A percentile compares a stretch with the other conserved stretches of the same genome.
These are phyloP conservation scores for Candida fluviatilis DNA, from an alignment of 805 yeast species.

Conservation along the genomic window DNA sequence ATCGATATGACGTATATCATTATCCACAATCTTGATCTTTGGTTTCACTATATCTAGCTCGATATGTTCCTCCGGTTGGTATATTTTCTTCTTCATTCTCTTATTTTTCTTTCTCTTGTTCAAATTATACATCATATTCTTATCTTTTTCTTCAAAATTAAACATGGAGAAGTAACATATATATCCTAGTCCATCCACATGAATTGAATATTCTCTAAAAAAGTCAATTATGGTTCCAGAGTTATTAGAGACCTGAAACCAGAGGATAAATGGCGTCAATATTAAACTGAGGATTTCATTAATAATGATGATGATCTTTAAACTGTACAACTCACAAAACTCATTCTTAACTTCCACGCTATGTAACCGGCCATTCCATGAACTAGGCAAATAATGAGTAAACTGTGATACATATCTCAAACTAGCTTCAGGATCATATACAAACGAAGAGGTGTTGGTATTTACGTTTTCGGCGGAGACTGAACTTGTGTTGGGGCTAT, in stretches of 20 bases:
- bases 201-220: conserved; percentile 82
- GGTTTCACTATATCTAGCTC: conserved; percentile 14
- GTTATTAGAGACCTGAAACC: conserved; percentile 73
- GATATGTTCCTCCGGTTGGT: conserved; percentile 8
- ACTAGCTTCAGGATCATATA: conserved; percentile 93
- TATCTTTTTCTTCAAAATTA: conserved; percentile 61
- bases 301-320: conserved; percentile 64
- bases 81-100: conserved; percentile 8
- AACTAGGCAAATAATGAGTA: conserved; percentile 85
- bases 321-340: conserved; percentile 72
- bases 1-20: conserved; percentile 14
- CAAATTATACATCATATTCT: conserved; percentile 37
- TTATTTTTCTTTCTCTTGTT: conserved; percentile 16
- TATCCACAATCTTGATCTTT: conserved; percentile 11
- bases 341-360: conserved; percentile 80
- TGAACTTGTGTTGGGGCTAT: conserved; percentile 3
- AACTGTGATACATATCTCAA: conserved; percentile 73
- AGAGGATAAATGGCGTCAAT: conserved; percentile 83
- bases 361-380: conserved; percentile 84
- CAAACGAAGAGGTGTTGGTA: conserved; percentile 25
- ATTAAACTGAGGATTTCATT: conserved; percentile 80
- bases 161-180: conserved; percentile 95
- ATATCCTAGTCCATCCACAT: conserved; percentile 91
- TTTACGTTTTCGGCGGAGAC: conserved; percentile 3
- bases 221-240: conserved; percentile 82